Base-by-base conservation (phyloP, 2,329 filamentous ascomycete species). In the Cladosporium austrohemisphaericum region DNA sequence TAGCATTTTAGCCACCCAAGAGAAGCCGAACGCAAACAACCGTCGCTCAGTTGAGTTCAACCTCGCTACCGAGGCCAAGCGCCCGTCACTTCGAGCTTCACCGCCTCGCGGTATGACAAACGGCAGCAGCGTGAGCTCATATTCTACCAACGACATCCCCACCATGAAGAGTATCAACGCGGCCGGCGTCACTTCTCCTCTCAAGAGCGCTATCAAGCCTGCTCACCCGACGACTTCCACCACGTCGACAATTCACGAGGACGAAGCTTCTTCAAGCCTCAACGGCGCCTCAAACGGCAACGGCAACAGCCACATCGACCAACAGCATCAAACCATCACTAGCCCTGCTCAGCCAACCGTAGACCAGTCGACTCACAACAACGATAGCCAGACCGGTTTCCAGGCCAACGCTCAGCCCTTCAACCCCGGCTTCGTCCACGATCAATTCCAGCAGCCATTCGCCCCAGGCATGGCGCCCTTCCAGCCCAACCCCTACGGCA, bases 61-160 rank as follows among this genome's bases (percentile, higher is more conserved):
- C 51, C 69, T 65, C 59, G 56, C 67, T 58, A 58, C 63, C 58
- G 71, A 73, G 41, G 64, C 66, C 41, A 73, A 75, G 65, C 72
- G 72, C 45, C 68, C 72, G 10, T 68, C 68, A 50, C 68, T 70
- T 41, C 61, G 70, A 75, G 79, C 56, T 75, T 84, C 70, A 83
- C 83, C 46, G 69, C 85, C 55, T 80, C 80, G 65, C 57, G 77
- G 61, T 71, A 74, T 60, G 64, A 63, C 61, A 52, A 78, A 85
- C 66, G 76, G 80, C 20, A 80, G 80, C 46, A 80, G 85, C 23
- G 89, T 88, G 73, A 70, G 86, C 36, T 96, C 92, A 0, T 96
- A 88, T 72, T 96, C 93, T 8, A 83, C 88, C 47, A 93, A 86
- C 67, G 91, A 97, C 62, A 77, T 96, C 16, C 87, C 90, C 4